Base-by-base conservation (phyloP, 352 stramenopile genomes). In the Peronospora destructor region DNA sequence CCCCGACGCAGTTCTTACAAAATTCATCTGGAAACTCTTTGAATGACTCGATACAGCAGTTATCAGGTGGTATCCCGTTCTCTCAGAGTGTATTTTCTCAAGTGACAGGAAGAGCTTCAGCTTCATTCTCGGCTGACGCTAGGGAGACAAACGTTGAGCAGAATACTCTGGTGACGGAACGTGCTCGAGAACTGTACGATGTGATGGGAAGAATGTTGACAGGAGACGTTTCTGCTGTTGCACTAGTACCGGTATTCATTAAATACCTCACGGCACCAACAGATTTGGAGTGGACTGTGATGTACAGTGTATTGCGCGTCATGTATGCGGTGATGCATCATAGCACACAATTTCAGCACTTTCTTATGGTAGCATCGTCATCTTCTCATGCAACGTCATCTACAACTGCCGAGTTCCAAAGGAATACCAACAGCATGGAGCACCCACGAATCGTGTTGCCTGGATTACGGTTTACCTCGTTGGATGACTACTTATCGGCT, bases 41-140 rank as follows among this genome's bases (percentile, higher is more conserved):
- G 13, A 61, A 33, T 37, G 54, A 58, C 28, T 71, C 63, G 36
- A 56, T 71, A 45, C 54, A 49, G 28, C 53, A 65, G 12, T 65
- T 54, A 6, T 19, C 49, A 4, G 29, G 35, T 30, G 55, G 46
- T 11, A 14, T 63, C 6, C 45, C n/a, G 9, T 70, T 78, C 34
- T 82, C 73, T 0, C 73, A 82, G 28, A 84, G 68, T 49, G 71
- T 84, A 7, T 81, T 84, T 49, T 82, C 73, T 2, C 73, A 84
- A 45, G 39, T 80, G 14, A 56, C 60, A 2, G 68, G 45, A 2
- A 71, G 62, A n/a, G 52, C 68, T 8, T 60, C 54, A n/a, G 59
- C 71, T 6, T 78, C 66, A 11, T 36, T 78, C n/a, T 38, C 64
- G 8, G 73, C 49, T 42, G 60, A 61, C 47, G 50, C 62, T 1